These are phyloP conservation scores for Solanum paucissectum DNA, from an alignment of 257 asterid genomes.

Conservation along the genomic window DNA sequence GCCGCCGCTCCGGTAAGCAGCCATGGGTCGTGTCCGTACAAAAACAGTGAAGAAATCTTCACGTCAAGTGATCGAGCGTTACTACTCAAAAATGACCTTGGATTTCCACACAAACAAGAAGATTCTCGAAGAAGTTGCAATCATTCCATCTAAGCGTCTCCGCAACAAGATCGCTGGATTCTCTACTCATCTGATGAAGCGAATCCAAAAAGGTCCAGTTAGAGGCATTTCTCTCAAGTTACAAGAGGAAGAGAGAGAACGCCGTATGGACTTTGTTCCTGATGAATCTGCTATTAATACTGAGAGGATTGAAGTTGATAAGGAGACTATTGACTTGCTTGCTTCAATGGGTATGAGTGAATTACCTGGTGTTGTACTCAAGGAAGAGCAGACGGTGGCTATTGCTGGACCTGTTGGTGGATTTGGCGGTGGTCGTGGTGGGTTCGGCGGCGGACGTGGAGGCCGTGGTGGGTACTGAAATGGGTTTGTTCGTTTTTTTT, in stretches of 20 bases:
- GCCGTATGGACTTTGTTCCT: slow-evolving; percentile 72
- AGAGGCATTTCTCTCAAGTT: slow-evolving; percentile 65
- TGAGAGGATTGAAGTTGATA: slow-evolving; percentile 55
- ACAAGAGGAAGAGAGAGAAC: slow-evolving; percentile 74
- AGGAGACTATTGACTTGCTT: slow-evolving; percentile 53
- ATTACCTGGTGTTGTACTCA: slow-evolving; percentile 42
- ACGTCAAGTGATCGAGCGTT: slow-evolving; percentile 52
- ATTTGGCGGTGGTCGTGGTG: slow-evolving; percentile 30
- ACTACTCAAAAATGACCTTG: slow-evolving; percentile 52
- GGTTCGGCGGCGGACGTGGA: slow-evolving; percentile 11
- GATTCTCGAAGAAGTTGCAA: slow-evolving; percentile 53
- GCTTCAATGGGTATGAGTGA: slow-evolving; percentile 52
- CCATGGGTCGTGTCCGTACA: slow-evolving; percentile 71
- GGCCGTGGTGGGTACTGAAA: not conserved
- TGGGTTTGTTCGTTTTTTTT: not conserved
- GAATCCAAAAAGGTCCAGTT: slow-evolving; percentile 64
- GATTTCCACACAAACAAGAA: slow-evolving; percentile 75
- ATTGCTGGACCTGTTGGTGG: slow-evolving; percentile 8
- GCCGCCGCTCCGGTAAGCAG: not conserved
- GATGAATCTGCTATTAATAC: slow-evolving; percentile 49
- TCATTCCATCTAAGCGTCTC: slow-evolving; percentile 62
- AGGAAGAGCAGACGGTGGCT: slow-evolving; percentile 18
- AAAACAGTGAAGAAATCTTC: slow-evolving; percentile 73
- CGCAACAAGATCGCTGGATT: slow-evolving; percentile 72
- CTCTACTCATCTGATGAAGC: slow-evolving; percentile 64